These are phyloP conservation scores for Arabis alpina DNA, from an alignment of 345 rosid species.

Conservation along the genomic window DNA sequence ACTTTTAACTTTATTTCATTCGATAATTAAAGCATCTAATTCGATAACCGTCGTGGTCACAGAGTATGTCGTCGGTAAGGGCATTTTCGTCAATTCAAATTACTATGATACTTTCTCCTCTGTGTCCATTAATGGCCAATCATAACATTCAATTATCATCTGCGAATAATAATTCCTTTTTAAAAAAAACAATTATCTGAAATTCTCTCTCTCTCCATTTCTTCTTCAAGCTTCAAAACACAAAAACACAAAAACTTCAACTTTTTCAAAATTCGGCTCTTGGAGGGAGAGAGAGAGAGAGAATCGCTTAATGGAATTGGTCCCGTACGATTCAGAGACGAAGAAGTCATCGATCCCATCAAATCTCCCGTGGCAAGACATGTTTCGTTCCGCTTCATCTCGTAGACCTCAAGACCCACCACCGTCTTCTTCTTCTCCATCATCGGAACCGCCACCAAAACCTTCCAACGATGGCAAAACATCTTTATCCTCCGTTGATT, in stretches of 20 bases:
- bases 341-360: conserved; percentile 45
- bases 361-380: conserved; percentile 84
- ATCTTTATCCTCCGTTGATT: conserved; percentile 56
- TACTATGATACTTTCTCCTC: conserved; percentile 4
- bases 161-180: neutral
- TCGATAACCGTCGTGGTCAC: conserved; percentile 14
- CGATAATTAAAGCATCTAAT: too few relatives aligned
- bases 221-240: conserved; percentile 22
- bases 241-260: neutral
- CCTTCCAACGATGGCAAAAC: conserved; percentile 29
- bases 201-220: conserved; percentile 4
- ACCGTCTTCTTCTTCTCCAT: conserved; percentile 27
- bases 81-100: conserved; percentile 3
- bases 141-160: conserved; percentile 38
- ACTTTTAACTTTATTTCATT: too few relatives aligned
- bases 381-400: conserved; percentile 88
- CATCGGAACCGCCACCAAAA: conserved; percentile 21
- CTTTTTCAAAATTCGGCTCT: neutral
- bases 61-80: conserved; percentile 30
- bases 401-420: conserved; percentile 65
- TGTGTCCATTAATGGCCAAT: conserved; percentile 40
- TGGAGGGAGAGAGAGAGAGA: conserved; percentile 28
- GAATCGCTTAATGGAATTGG: conserved; percentile 64
- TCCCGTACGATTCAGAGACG: conserved; percentile 70
- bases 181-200: neutral